Base-by-base conservation (phyloP, 208 protist species). In the Trypanosoma lewisi region DNA sequence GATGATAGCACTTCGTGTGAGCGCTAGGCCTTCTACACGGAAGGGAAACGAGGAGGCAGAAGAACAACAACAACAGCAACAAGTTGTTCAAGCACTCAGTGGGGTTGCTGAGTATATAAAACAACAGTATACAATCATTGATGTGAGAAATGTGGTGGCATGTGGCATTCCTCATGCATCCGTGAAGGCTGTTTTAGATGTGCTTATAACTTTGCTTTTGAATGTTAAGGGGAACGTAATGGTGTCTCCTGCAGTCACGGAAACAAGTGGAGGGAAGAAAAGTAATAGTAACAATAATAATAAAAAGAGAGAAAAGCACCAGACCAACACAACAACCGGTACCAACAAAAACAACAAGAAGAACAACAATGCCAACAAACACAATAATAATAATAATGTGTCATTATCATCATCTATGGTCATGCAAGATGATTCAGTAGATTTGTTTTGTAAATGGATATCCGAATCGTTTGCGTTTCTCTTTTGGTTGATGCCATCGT, bases 101-200 rank as follows among this genome's bases (percentile, higher is more conserved):
- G 33, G 59, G 21, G 17, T 72, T 49, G 45, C 39, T 14, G 55
- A 64, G 28, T 59, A 28, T 53, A 45, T 72, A 27, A 48, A 28
- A 19, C 23, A 34, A 17, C 31, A 37, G 27, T 41, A 72, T 31
- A 72, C 41, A 5, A 42, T 69, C 44, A 30, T 11, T 9, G n/a
- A 14, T 0, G 7, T 67, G 28, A 57, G 14, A 14, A 41, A 17
- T 19, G 37, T 33, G 28, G 17, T 33, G 28, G 17, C 25, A 33
- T 36, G 9, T 36, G 28, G 19, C 9, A 25, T 34, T 19, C 17
- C 34, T 5, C 49, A 48, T 30, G 49, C 34, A 9, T 30, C 48
- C 33, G 31, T 64, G 19, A 39, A 2, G 23, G 0, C 48, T 21
- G n/a, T 33, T 47, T 33, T 64, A 8, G n/a, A 64, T n/a, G 45